Conservation (phyloP, 139 green algal genomes). For the Eudorina sp. region DNA sequence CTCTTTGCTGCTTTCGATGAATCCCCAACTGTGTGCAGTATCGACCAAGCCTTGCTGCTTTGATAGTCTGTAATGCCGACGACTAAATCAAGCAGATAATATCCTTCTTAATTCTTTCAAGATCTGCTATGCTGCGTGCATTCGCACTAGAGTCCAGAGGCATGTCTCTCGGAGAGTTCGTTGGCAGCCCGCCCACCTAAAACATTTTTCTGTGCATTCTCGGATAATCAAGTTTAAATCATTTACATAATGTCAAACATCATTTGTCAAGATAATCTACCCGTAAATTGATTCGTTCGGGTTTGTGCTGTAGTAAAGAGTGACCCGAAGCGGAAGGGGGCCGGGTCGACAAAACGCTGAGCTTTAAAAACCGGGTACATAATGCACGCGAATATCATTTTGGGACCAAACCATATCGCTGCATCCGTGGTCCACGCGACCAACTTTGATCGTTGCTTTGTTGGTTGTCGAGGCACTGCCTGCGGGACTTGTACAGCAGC, state of each 20-base stretch:
- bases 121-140: background rate
- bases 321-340: background rate
- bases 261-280: background rate
- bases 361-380: too few relatives aligned
- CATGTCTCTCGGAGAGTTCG: background rate
- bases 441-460: background rate
- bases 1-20: too few relatives aligned
- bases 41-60: background rate
- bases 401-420: too few relatives aligned
- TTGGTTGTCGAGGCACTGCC: background rate
- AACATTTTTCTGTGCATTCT: background rate
- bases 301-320: background rate
- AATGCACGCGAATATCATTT: too few relatives aligned
- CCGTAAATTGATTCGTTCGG: background rate
- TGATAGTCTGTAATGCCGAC: background rate
- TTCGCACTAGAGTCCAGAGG: background rate
- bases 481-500: background rate
- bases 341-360: too few relatives aligned
- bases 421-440: too few relatives aligned
- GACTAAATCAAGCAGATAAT: background rate
- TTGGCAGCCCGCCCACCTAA: slow-evolving; percentile 1
- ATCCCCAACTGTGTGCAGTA: background rate
- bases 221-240: background rate
- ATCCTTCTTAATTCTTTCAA: background rate
- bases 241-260: background rate